Conservation (phyloP, 139 green algal species). For the Zygnema circumcarinatum region DNA sequence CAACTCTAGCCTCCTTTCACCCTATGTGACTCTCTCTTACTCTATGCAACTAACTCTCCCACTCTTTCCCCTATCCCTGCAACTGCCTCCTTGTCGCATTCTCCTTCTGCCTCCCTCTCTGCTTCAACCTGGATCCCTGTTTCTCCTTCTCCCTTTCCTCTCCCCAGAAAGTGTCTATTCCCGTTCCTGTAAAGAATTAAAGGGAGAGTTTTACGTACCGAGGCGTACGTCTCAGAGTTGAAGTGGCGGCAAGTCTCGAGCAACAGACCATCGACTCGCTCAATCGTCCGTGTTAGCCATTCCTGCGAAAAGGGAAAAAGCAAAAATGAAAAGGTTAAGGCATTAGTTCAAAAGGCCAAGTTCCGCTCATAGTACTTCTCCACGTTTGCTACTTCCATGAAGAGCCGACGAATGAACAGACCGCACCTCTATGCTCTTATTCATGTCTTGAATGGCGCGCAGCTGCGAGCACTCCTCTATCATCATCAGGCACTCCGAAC, state of each 20-base stretch:
- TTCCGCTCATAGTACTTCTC: too few relatives aligned
- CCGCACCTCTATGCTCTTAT: slow-evolving; percentile 46
- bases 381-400: neutral
- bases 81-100: too few relatives aligned
- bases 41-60: slow-evolving; percentile 26
- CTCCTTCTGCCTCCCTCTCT: too few relatives aligned
- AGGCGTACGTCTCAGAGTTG: slow-evolving; percentile 38
- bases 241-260: slow-evolving; percentile 28
- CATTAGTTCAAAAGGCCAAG: too few relatives aligned
- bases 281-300: slow-evolving; percentile 27
- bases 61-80: slow-evolving; percentile 6
- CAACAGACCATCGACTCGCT: slow-evolving; percentile 34
- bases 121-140: too few relatives aligned
- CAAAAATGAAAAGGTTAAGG: neutral
- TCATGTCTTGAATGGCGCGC: slow-evolving; percentile 50
- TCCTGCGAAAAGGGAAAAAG: slow-evolving; percentile 12
- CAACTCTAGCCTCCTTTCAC: slow-evolving; percentile 40
- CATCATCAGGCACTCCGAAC: slow-evolving; percentile 54
- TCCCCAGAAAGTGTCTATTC: too few relatives aligned
- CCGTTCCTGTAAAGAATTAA: slow-evolving; percentile 9
- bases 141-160: too few relatives aligned
- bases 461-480: slow-evolving; percentile 46
- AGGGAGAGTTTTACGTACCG: slow-evolving; percentile 13
- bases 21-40: slow-evolving; percentile 15
- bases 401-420: neutral